phyloP scores from a whole-genome alignment of 2,329 filamentous ascomycete species.

The Fusarium buharicum region DNA sequence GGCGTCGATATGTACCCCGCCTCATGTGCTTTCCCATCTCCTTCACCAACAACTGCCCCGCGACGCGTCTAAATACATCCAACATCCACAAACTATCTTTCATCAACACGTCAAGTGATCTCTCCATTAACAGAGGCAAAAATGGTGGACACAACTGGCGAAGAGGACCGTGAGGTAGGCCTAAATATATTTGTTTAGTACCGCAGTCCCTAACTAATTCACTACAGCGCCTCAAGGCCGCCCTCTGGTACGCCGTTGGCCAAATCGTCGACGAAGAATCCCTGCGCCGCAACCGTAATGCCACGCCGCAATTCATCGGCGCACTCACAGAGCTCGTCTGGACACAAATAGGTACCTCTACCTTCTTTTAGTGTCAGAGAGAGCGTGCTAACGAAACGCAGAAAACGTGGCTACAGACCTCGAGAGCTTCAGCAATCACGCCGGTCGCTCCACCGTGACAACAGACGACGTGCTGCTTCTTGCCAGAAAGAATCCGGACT shows the following conservation, averaged over 20 bases:
- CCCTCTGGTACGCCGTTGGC: slow-evolving; percentile 84
- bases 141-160: slow-evolving; percentile 50
- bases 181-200: background rate
- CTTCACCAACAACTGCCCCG: slow-evolving; percentile 25
- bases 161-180: slow-evolving; percentile 53
- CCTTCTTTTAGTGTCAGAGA: background rate
- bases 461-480: slow-evolving; percentile 90
- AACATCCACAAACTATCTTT: background rate
- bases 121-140: background rate
- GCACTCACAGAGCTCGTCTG: slow-evolving; percentile 88
- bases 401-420: slow-evolving; percentile 68
- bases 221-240: slow-evolving; percentile 79
- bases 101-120: slow-evolving; percentile 9
- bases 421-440: slow-evolving; percentile 75
- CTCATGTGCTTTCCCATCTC: background rate
- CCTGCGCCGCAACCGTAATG: slow-evolving; percentile 71
- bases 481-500: slow-evolving; percentile 84
- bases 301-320: slow-evolving; percentile 91
- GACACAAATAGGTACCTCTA: slow-evolving; percentile 76
- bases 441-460: slow-evolving; percentile 80
- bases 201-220: background rate
- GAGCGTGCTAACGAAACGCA: slow-evolving; percentile 40
- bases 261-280: slow-evolving; percentile 90
- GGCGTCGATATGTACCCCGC: slow-evolving; percentile 12
- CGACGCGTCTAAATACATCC: slow-evolving; percentile 35